Conservation (phyloP, 805 yeast genomes). For the Zygotorulaspora sp. region DNA sequence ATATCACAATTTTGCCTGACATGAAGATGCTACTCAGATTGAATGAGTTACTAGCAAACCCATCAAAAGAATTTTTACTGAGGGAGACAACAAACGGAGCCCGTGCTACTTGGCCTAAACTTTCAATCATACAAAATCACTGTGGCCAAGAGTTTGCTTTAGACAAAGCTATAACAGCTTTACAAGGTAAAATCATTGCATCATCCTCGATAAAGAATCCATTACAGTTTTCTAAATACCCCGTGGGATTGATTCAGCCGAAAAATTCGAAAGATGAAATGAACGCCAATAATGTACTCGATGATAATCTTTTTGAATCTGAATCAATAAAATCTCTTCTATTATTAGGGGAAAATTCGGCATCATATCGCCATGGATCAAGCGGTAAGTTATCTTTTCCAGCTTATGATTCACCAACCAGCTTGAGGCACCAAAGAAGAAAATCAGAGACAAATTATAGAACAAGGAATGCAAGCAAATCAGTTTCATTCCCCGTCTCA, state of each 20-base stretch:
- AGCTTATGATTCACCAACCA: slow-evolving; percentile 14
- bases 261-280: slow-evolving; percentile 8
- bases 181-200: slow-evolving; percentile 58
- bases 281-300: slow-evolving; percentile 12
- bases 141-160: slow-evolving; percentile 85
- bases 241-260: slow-evolving; percentile 13
- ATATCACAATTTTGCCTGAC: slow-evolving; percentile 87
- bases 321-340: slow-evolving; percentile 22
- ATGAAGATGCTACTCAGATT: slow-evolving; percentile 53
- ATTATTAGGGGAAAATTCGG: slow-evolving; percentile 22
- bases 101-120: slow-evolving; percentile 88
- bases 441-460: slow-evolving; percentile 25
- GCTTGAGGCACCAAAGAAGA: slow-evolving; percentile 17
- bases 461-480: slow-evolving; percentile 16
- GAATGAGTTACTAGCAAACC: slow-evolving; percentile 66
- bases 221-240: slow-evolving; percentile 25
- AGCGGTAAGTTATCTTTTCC: slow-evolving; percentile 11
- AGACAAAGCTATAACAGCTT: slow-evolving; percentile 67
- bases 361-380: slow-evolving; percentile 9
- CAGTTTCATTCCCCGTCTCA: slow-evolving; percentile 21
- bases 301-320: slow-evolving; percentile 26
- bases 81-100: slow-evolving; percentile 74
- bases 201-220: slow-evolving; percentile 32
- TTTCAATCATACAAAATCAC: slow-evolving; percentile 80
- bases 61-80: slow-evolving; percentile 68